Conservation (phyloP, 83 land plant genomes). For the Thuja plicata region DNA sequence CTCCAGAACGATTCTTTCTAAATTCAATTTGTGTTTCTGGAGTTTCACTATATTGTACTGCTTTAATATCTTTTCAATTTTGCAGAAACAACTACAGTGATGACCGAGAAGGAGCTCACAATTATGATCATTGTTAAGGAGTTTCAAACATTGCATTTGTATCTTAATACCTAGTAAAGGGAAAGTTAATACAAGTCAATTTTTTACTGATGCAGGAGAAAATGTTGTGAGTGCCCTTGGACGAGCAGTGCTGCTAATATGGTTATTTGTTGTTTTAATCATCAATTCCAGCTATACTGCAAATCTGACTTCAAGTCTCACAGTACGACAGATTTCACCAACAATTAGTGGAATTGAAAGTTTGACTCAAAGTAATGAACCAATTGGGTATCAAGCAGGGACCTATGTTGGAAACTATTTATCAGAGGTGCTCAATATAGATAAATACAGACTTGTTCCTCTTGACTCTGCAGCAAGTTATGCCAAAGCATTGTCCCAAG, state of each 20-base stretch:
- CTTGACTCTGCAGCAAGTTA: slow-evolving; percentile 45
- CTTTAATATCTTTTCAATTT: neutral
- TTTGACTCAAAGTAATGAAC: slow-evolving; percentile 46
- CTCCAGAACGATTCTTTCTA: slow-evolving; percentile 64
- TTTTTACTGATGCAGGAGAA: slow-evolving; percentile 55
- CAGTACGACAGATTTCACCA: slow-evolving; percentile 64
- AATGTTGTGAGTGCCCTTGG: slow-evolving; percentile 76
- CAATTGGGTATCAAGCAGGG: slow-evolving; percentile 70
- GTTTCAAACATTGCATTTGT: neutral
- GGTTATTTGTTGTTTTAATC: slow-evolving; percentile 92
- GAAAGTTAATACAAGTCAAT: neutral
- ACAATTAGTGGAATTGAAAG: slow-evolving; percentile 52
- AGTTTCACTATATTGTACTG: too few relatives aligned
- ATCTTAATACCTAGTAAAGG: neutral
- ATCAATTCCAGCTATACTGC: slow-evolving; percentile 86
- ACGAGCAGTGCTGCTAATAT: slow-evolving; percentile 76
- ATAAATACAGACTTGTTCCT: slow-evolving; percentile 51
- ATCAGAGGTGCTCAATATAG: slow-evolving; percentile 50
- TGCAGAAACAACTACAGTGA: neutral
- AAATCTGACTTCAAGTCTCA: slow-evolving; percentile 75
- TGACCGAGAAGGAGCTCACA: neutral
- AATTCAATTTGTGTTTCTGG: slow-evolving; percentile 27
- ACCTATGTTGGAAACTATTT: slow-evolving; percentile 66
- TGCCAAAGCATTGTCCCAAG: slow-evolving; percentile 40
- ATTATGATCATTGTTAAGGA: neutral